Evolutionary conservation across 2,329 filamentous ascomycete genomes (phyloP).

Genomic region (Orbilia oligospora): DNA sequence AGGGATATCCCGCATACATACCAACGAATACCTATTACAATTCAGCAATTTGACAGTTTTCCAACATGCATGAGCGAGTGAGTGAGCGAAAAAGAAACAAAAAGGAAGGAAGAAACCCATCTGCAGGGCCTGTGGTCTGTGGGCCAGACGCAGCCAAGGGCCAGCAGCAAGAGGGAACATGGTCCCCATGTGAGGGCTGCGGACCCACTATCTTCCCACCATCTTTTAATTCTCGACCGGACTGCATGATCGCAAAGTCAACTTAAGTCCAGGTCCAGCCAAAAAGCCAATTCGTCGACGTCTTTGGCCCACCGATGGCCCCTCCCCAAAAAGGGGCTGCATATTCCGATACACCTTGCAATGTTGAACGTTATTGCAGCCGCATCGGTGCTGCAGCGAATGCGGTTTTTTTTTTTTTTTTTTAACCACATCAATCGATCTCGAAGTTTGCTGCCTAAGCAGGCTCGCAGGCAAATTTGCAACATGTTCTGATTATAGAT

Average conservation of each 20-base stretch:
- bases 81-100: background rate
- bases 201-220: constrained; percentile 27
- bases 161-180: constrained; percentile 35
- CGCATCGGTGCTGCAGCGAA: constrained; percentile 39
- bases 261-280: background rate
- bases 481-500: constrained; percentile 23
- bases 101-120: constrained; percentile 5
- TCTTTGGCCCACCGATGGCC: background rate
- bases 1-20: no score
- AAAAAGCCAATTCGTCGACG: constrained; percentile 24
- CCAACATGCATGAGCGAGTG: background rate
- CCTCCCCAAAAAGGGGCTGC: constrained; percentile 40
- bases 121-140: constrained; percentile 22
- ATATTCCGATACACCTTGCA: constrained; percentile 41
- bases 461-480: background rate
- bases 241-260: constrained; percentile 31
- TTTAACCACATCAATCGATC: background rate
- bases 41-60: background rate
- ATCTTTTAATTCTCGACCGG: constrained; percentile 5
- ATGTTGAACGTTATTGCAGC: constrained; percentile 13
- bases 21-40: background rate
- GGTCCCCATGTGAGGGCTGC: constrained; percentile 26
- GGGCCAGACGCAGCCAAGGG: constrained; percentile 48
- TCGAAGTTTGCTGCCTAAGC: constrained; percentile 38
- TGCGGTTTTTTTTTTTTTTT: constrained; percentile 18